Percentiles rank a stretch among this genome's conserved stretches.
phyloP scores from a whole-genome alignment of 2,329 filamentous ascomycete species.

The Trichoderma brevicompactum region DNA sequence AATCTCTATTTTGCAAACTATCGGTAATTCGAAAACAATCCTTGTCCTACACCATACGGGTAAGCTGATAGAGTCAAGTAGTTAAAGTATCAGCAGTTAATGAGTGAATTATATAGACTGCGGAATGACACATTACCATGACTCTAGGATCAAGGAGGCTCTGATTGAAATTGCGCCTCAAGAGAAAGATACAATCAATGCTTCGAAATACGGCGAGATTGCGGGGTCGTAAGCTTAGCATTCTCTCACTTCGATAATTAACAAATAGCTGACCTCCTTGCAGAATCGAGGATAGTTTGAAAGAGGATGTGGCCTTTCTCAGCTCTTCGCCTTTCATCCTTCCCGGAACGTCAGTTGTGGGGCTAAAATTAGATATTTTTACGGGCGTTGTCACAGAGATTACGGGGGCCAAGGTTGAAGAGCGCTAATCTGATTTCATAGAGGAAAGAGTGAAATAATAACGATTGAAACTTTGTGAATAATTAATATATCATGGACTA shows the following conservation, averaged over 20 bases:
- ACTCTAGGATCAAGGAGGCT: conserved; percentile 1
- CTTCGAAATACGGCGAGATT: conserved; percentile 15
- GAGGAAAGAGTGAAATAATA: not conserved
- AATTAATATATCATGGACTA: not conserved
- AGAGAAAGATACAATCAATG: conserved; percentile 5
- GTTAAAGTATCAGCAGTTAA: no score
- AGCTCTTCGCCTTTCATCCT: conserved; percentile 4
- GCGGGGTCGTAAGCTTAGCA: not conserved
- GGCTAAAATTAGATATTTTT: conserved; percentile 10
- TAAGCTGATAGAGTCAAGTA: not conserved
- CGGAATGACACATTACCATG: conserved; percentile 17
- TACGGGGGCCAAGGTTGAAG: not conserved
- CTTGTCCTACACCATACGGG: conserved; percentile 15
- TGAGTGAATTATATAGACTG: not conserved
- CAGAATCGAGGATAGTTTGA: conserved; percentile 8
- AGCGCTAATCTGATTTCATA: not conserved
- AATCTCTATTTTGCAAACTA: conserved; percentile 14
- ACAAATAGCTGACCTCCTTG: not conserved
- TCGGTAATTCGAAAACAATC: conserved; percentile 9
- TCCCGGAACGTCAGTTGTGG: not conserved
- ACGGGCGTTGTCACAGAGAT: conserved; percentile 1
- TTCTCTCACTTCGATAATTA: not conserved
- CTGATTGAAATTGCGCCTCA: conserved; percentile 10
- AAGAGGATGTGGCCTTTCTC: conserved; percentile 6
- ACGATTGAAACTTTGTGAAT: not conserved